Evolutionary conservation across 73 alveolate species (phyloP).

Genomic region (Stentor roeselii): DNA sequence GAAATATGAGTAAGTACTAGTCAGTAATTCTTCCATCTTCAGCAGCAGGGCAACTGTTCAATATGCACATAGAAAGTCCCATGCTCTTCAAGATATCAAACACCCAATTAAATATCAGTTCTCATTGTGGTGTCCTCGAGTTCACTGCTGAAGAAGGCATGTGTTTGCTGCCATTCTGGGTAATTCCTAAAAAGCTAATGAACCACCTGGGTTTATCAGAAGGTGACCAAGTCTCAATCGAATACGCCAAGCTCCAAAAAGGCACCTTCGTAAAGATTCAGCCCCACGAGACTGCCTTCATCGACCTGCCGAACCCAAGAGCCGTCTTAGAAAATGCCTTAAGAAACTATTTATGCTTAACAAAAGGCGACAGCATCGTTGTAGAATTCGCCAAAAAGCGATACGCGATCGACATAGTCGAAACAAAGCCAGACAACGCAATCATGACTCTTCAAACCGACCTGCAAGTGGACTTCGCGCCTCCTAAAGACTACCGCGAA

Average conservation of each 20-base stretch:
- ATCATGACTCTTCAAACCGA: conserved; percentile 92
- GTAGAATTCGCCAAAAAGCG: conserved; percentile 70
- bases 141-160: conserved; percentile 94
- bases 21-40: conserved; percentile 25
- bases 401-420: conserved; percentile 81
- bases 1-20: conserved; percentile 22
- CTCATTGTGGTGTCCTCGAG: conserved; percentile 94
- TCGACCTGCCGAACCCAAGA: conserved; percentile 91
- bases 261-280: conserved; percentile 82
- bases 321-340: conserved; percentile 89
- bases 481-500: conserved; percentile 94
- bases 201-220: conserved; percentile 74
- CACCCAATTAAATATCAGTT: conserved; percentile 56
- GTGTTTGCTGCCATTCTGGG: conserved; percentile 85
- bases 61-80: not conserved
- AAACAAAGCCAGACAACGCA: conserved; percentile 79
- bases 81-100: conserved; percentile 25
- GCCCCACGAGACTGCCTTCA: conserved; percentile 94
- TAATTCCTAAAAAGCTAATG: conserved; percentile 49
- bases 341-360: conserved; percentile 85
- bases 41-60: conserved; percentile 17
- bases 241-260: conserved; percentile 60
- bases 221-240: conserved; percentile 73
- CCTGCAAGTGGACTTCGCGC: conserved; percentile 89
- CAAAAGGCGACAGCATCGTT: conserved; percentile 92